phyloP scores from a whole-genome alignment of 1,284 basidiomycete species.

The Agaricales sp. region DNA sequence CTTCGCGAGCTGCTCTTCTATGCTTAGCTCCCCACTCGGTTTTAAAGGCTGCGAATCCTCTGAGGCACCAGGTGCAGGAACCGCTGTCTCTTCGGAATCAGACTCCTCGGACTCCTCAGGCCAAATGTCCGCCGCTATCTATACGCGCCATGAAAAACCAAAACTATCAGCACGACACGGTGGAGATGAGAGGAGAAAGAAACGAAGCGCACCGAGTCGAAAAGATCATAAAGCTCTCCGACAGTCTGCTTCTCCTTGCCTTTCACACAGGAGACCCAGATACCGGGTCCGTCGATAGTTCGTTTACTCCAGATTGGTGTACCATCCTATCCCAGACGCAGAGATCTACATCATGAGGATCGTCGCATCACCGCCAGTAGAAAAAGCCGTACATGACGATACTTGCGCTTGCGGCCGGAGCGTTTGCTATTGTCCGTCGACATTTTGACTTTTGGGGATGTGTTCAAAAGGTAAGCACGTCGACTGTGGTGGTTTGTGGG shows the following conservation, averaged over 20 bases:
- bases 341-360: neutral
- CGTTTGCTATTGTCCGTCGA: neutral
- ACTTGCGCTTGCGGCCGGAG: neutral
- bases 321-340: constrained; percentile 35
- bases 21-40: constrained; percentile 25
- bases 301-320: constrained; percentile 54
- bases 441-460: no score
- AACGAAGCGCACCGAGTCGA: constrained; percentile 50
- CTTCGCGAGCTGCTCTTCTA: constrained; percentile 61
- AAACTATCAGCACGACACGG: constrained; percentile 2
- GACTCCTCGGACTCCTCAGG: constrained; percentile 25
- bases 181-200: neutral
- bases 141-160: constrained; percentile 6
- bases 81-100: constrained; percentile 7
- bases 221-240: constrained; percentile 66
- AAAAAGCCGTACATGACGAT: neutral
- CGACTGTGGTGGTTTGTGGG: neutral
- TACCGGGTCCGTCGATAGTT: constrained; percentile 63
- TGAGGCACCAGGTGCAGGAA: constrained; percentile 18
- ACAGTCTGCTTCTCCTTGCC: constrained; percentile 72
- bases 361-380: constrained; percentile 2
- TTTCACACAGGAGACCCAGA: constrained; percentile 73
- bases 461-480: no score
- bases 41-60: constrained; percentile 15
- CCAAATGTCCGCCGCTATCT: constrained; percentile 68